phyloP scores from a whole-genome alignment of 768 basidiomycete genomes.

The Russula emetica region DNA sequence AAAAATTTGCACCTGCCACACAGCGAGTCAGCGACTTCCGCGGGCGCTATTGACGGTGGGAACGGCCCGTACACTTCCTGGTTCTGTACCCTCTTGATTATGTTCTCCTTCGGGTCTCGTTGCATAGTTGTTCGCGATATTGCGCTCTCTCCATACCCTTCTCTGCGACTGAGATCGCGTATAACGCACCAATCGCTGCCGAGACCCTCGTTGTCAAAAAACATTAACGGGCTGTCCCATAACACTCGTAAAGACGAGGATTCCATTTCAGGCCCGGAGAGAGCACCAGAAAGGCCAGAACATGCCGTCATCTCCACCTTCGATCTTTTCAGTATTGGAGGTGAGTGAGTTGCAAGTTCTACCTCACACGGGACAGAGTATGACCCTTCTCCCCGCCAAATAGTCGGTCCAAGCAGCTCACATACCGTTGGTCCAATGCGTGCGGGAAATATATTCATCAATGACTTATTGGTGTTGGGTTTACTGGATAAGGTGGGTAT shows the following conservation, averaged over 20 bases:
- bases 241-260: not conserved
- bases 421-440: slow-evolving; percentile 86
- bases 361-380: not conserved
- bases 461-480: slow-evolving; percentile 61
- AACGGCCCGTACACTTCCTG: not conserved
- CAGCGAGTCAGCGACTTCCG: not conserved
- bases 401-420: slow-evolving; percentile 56
- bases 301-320: slow-evolving; percentile 94
- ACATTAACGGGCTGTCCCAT: not conserved
- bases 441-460: slow-evolving; percentile 83
- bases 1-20: not conserved
- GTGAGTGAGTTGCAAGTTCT: slow-evolving; percentile 39
- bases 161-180: not conserved
- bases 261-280: not conserved
- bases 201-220: slow-evolving; percentile 5
- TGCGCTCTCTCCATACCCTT: not conserved
- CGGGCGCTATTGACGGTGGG: not conserved
- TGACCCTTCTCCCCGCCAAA: not conserved
- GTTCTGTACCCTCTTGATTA: not conserved
- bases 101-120: slow-evolving; percentile 1
- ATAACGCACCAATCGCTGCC: not conserved
- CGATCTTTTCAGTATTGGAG: slow-evolving; percentile 89
- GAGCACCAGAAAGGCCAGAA: slow-evolving; percentile 36
- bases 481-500: slow-evolving; percentile 60
- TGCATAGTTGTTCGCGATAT: not conserved